Evolutionary conservation across 331 rosid genomes (phyloP).

Genomic region (Arachis monticola): DNA sequence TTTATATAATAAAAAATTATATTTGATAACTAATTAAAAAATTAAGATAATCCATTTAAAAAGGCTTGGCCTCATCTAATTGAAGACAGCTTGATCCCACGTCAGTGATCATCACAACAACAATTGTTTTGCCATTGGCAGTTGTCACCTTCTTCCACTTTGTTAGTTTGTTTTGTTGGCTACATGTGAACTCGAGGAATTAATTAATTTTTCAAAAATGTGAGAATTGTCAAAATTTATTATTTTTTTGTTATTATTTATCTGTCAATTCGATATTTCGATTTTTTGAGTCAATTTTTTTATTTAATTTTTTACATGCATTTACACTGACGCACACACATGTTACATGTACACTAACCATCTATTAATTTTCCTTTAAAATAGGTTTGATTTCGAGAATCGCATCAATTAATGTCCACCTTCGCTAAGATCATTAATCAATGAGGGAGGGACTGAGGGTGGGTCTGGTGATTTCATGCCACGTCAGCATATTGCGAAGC

Average conservation of each 20-base stretch:
- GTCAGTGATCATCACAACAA: neutral
- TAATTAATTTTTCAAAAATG: neutral
- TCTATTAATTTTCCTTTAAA: too few relatives aligned
- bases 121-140: neutral
- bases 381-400: too few relatives aligned
- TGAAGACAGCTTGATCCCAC: neutral
- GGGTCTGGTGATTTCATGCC: too few relatives aligned
- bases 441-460: too few relatives aligned
- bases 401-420: too few relatives aligned
- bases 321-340: too few relatives aligned
- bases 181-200: neutral
- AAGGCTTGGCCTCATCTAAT: neutral
- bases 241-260: neutral
- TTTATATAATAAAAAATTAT: neutral
- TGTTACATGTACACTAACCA: too few relatives aligned
- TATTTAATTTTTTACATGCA: too few relatives aligned
- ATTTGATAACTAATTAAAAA: too few relatives aligned
- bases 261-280: neutral
- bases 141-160: neutral
- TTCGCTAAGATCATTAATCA: too few relatives aligned
- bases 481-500: too few relatives aligned
- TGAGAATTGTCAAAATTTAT: neutral
- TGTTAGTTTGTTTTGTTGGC: neutral
- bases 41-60: neutral
- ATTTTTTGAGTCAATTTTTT: too few relatives aligned